These are phyloP conservation scores for Aspergillus sp. DNA, from an alignment of 2,329 filamentous ascomycete genomes.

Conservation along the genomic window DNA sequence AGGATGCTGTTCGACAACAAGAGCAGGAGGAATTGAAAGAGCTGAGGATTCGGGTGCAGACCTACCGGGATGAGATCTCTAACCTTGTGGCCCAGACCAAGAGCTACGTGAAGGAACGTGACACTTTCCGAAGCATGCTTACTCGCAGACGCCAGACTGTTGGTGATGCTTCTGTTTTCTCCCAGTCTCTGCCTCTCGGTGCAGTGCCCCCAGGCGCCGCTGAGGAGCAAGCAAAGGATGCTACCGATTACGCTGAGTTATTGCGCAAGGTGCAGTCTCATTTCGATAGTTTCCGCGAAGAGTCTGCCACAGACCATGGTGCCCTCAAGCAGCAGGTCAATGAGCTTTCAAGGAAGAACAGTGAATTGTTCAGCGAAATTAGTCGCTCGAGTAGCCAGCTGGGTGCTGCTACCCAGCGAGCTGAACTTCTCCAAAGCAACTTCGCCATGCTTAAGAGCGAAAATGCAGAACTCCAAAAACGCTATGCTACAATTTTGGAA, in stretches of 20 bases:
- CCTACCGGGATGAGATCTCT: slow-evolving; percentile 79
- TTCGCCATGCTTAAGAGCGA: slow-evolving; percentile 78
- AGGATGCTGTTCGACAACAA: slow-evolving; percentile 50
- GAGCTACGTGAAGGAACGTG: slow-evolving; percentile 90
- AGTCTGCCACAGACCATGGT: slow-evolving; percentile 74
- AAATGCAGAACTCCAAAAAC: slow-evolving; percentile 80
- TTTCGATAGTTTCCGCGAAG: slow-evolving; percentile 84
- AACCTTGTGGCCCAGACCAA: slow-evolving; percentile 79
- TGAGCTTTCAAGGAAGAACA: slow-evolving; percentile 75
- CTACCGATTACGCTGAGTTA: slow-evolving; percentile 69
- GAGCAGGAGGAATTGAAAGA: slow-evolving; percentile 67
- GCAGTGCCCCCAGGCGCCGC: slow-evolving; percentile 43
- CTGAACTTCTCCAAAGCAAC: slow-evolving; percentile 85
- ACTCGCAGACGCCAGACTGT: slow-evolving; percentile 66
- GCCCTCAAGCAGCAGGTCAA: slow-evolving; percentile 83
- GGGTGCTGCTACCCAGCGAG: slow-evolving; percentile 74
- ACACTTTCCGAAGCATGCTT: slow-evolving; percentile 95
- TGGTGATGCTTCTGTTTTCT: slow-evolving; percentile 61
- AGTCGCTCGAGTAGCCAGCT: slow-evolving; percentile 76
- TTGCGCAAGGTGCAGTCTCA: slow-evolving; percentile 84
- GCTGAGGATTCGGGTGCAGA: slow-evolving; percentile 66
- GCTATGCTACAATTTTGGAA: slow-evolving; percentile 71
- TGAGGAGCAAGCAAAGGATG: slow-evolving; percentile 44
- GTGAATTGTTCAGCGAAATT: slow-evolving; percentile 73
- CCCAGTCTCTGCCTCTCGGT: slow-evolving; percentile 61